phyloP scores from a whole-genome alignment of 2,329 filamentous ascomycete genomes.

The Proliferodiscus dingleyae region DNA sequence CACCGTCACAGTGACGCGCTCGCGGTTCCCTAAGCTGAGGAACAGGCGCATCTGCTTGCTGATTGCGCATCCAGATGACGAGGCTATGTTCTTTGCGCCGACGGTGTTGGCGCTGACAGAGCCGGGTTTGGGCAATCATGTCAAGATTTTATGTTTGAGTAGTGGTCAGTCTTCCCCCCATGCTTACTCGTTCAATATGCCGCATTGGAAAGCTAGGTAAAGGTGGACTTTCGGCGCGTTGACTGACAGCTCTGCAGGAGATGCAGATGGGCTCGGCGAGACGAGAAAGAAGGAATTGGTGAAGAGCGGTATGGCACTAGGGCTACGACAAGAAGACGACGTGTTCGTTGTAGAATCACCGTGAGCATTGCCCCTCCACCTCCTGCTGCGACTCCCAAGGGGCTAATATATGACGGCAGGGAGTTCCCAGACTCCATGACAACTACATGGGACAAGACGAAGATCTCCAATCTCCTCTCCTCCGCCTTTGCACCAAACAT shows the following conservation, averaged over 20 bases:
- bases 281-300: conserved; percentile 78
- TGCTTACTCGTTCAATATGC: not conserved
- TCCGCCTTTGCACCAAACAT: conserved; percentile 69
- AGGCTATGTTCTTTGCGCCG: conserved; percentile 98
- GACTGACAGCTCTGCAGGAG: conserved; percentile 43
- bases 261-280: conserved; percentile 83
- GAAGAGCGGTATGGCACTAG: conserved; percentile 72
- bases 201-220: not conserved
- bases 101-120: conserved; percentile 78
- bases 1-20: conserved; percentile 32
- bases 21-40: conserved; percentile 59
- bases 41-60: conserved; percentile 87
- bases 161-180: conserved; percentile 51
- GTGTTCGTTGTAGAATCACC: conserved; percentile 80
- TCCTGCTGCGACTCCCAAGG: conserved; percentile 2
- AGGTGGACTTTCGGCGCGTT: conserved; percentile 6
- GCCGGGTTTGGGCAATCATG: conserved; percentile 76
- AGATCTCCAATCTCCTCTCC: conserved; percentile 66
- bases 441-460: conserved; percentile 64
- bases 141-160: conserved; percentile 91
- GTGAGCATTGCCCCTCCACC: conserved; percentile 39
- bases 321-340: conserved; percentile 69
- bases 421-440: conserved; percentile 91
- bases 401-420: conserved; percentile 28
- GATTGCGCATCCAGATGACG: conserved; percentile 96